Base-by-base conservation (phyloP, 2,329 filamentous ascomycete genomes). In the Sclerotinia nivalis region DNA sequence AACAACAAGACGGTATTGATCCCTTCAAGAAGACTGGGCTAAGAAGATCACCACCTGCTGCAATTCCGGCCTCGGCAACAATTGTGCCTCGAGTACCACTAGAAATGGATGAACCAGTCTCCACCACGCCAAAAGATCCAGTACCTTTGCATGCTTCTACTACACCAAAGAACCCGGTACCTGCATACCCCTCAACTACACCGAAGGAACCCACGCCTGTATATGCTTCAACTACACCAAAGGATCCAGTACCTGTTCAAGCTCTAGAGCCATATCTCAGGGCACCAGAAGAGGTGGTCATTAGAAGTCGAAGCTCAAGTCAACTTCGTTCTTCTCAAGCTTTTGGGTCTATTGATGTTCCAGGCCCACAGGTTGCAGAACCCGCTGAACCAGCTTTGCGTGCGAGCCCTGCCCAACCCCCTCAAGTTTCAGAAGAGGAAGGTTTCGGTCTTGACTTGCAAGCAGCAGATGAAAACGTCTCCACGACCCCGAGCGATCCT, bases 11-110 rank as follows among this genome's bases (percentile, higher is more conserved):
- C 13, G 64, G 69, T 69, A n/a, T 67, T 13, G 61, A 72, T 50
- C 72, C 73, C 4, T 70, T 71, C 25, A 67, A 59, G 43, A 74
- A 69, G 47, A 61, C 64, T 4, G 73, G 72, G 28, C 49, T 74
- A 4, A 72, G 73, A 31, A 70, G 71, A 69, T 74, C 73, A 28
- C 70, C 71, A 25, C 40, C 31, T 49, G 58, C 67, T 69, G 37
- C 49, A 12, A 50, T 31, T 18, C 58, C 69, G 13, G 43, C 66
- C 43, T 66, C n/a, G 52, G 52, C 37, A 25, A 50, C 56, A 34
- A 28, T 37, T 34, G 22, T 47, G 45, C 28, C 55, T 18, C 25
- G 49, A 40, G 25, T 2, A 0, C 6, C 62, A n/a, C 9, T 43
- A 9, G 69, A 25, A 22, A 43, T 68, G 15, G 56, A 62, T 28